phyloP scores from a whole-genome alignment of 352 stramenopile genomes.

The Phytopythium delawarense region DNA sequence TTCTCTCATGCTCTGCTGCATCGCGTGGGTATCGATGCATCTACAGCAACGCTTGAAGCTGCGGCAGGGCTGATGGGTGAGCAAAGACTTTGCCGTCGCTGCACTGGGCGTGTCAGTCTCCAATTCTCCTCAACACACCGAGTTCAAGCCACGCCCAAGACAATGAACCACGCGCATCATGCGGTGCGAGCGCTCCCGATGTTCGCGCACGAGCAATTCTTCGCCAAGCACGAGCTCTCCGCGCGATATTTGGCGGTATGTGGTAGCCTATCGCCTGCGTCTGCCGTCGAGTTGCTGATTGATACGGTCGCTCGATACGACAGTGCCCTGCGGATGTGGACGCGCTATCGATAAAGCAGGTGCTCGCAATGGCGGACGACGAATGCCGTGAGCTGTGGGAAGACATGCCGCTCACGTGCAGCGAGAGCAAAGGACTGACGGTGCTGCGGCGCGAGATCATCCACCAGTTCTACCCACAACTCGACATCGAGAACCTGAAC shows the following conservation, averaged over 20 bases:
- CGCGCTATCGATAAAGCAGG: conserved; percentile 26
- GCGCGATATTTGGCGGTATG: conserved; percentile 25
- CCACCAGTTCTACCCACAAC: conserved; percentile 19
- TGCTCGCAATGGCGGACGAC: conserved; percentile 33
- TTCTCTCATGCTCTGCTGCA: not conserved
- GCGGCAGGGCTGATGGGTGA: not conserved
- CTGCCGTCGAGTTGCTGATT: not conserved
- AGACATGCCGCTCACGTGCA: conserved; percentile 36
- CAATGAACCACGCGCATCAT: conserved; percentile 6
- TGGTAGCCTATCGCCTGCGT: not conserved
- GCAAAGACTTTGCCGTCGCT: not conserved
- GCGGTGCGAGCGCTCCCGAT: conserved; percentile 11
- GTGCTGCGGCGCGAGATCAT: conserved; percentile 34
- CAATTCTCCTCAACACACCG: not conserved
- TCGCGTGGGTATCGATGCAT: not conserved
- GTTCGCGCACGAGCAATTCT: conserved; percentile 39
- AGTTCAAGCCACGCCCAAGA: not conserved
- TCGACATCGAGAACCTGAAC: conserved; percentile 23
- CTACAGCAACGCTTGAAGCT: not conserved
- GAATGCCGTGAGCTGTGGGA: conserved; percentile 36
- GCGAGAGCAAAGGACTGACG: conserved; percentile 27
- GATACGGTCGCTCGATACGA: not conserved
- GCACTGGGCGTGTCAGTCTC: not conserved
- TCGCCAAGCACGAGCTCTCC: conserved; percentile 46
- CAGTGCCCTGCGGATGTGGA: conserved; percentile 40